Evolutionary conservation across 345 rosid species (phyloP).

Genomic region (Gossypium australe): DNA sequence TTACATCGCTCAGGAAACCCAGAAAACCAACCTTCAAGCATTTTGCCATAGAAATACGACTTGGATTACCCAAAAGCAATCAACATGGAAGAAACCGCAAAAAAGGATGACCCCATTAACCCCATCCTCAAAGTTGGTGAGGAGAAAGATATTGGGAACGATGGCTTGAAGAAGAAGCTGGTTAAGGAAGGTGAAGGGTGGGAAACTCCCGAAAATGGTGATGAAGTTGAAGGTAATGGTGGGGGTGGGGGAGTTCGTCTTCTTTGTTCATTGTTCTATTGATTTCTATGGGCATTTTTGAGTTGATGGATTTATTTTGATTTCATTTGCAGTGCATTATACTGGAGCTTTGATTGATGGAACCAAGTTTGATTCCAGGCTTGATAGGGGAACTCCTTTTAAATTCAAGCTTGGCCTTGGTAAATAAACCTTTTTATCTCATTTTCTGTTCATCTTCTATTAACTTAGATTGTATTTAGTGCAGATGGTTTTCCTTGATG

Average conservation of each 20-base stretch:
- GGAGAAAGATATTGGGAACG: conserved; percentile 42
- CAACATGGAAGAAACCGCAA: conserved; percentile 13
- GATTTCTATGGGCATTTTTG: not conserved
- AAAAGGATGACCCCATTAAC: not conserved
- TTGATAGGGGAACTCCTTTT: conserved; percentile 52
- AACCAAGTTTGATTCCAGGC: conserved; percentile 57
- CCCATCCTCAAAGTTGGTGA: conserved; percentile 21
- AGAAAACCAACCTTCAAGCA: not conserved
- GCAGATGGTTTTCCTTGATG: not conserved
- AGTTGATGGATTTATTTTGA: not conserved
- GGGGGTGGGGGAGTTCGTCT: too few species aligned
- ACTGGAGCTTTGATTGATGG: conserved; percentile 61
- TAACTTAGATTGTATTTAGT: not conserved
- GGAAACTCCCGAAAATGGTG: conserved; percentile 38
- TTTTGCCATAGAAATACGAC: conserved; percentile 28
- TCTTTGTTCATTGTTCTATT: not conserved
- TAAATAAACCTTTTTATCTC: not conserved
- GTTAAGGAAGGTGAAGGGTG: conserved; percentile 41
- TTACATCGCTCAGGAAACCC: not conserved
- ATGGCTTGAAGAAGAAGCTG: conserved; percentile 44
- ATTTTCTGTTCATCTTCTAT: too few species aligned
- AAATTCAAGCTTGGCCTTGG: conserved; percentile 65
- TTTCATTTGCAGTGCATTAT: conserved; percentile 32
- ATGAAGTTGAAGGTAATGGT: conserved; percentile 37
- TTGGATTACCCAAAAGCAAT: conserved; percentile 28